Conservation (phyloP, 2,329 filamentous ascomycete genomes). For the Scedosporium apiospermum region DNA sequence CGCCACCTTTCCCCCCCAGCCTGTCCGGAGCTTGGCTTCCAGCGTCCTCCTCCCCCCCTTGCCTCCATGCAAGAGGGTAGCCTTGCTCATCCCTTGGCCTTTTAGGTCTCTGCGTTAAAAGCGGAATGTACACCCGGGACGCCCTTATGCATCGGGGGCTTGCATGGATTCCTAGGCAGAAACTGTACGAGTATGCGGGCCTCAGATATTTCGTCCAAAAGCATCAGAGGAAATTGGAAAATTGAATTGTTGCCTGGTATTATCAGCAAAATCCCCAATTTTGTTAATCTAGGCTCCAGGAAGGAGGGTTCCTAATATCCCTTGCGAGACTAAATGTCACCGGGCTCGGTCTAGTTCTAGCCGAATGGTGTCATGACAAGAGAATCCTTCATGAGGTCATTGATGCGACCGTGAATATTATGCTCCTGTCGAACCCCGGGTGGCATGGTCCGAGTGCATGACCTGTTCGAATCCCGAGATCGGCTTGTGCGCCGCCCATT, state of each 20-base stretch:
- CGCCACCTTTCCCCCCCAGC: neutral
- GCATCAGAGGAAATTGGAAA: too few species aligned
- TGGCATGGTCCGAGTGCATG: neutral
- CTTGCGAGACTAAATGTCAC: too few species aligned
- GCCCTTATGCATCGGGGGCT: neutral
- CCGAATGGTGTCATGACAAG: too few species aligned
- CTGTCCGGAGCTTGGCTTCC: neutral
- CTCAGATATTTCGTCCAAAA: neutral
- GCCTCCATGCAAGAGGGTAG: neutral
- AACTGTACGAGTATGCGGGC: neutral
- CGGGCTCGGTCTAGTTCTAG: too few species aligned
- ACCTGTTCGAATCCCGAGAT: neutral
- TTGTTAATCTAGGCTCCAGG: too few species aligned
- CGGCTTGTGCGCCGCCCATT: neutral
- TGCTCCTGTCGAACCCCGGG: too few species aligned
- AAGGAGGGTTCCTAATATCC: too few species aligned
- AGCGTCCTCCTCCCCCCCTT: neutral
- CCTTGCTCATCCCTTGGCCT: neutral
- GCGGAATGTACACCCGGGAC: neutral
- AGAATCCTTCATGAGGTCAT: too few species aligned
- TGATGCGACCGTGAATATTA: too few species aligned
- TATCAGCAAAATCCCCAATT: too few species aligned
- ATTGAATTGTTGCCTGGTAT: too few species aligned
- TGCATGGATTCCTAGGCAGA: neutral
- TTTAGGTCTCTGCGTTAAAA: neutral